Evolutionary conservation across 1,139 yeast genomes (phyloP).

Genomic region (Kazachstania sp.): DNA sequence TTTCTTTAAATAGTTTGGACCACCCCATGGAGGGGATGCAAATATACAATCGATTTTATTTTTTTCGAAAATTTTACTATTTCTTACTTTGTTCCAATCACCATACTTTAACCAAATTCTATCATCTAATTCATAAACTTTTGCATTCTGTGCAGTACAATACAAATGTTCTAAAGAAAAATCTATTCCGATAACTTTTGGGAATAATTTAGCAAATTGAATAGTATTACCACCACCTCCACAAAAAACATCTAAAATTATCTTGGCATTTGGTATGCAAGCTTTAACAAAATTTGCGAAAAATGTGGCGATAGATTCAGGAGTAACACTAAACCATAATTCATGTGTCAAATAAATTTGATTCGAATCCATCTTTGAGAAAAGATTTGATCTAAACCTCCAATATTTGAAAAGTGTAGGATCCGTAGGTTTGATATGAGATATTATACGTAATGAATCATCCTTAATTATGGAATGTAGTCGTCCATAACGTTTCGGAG

Average conservation of each 20-base stretch:
- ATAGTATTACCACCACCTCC: conserved; percentile 96
- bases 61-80: conserved; percentile 21
- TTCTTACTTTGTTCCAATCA: conserved; percentile 46
- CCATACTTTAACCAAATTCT: conserved; percentile 43
- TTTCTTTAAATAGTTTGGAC: conserved; percentile 51
- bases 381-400: conserved; percentile 19
- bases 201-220: conserved; percentile 61
- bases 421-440: conserved; percentile 11
- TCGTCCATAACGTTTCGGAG: conserved; percentile 8
- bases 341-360: conserved; percentile 69
- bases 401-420: conserved; percentile 22
- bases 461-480: conserved; percentile 10
- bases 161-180: conserved; percentile 48
- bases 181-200: conserved; percentile 60
- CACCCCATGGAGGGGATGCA: conserved; percentile 98
- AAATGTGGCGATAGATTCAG: conserved; percentile 63
- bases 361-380: conserved; percentile 37
- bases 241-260: conserved; percentile 66
- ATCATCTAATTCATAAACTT: conserved; percentile 53
- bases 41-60: conserved; percentile 56
- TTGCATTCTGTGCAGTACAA: conserved; percentile 67
- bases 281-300: conserved; percentile 49
- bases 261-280: conserved; percentile 41
- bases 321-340: conserved; percentile 88
- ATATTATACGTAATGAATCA: conserved; percentile 13